Percentiles rank a stretch among this genome's conserved stretches.
phyloP scores from a whole-genome alignment of 2,329 filamentous ascomycete species.

The Phyllosticta paracitricarpa region DNA sequence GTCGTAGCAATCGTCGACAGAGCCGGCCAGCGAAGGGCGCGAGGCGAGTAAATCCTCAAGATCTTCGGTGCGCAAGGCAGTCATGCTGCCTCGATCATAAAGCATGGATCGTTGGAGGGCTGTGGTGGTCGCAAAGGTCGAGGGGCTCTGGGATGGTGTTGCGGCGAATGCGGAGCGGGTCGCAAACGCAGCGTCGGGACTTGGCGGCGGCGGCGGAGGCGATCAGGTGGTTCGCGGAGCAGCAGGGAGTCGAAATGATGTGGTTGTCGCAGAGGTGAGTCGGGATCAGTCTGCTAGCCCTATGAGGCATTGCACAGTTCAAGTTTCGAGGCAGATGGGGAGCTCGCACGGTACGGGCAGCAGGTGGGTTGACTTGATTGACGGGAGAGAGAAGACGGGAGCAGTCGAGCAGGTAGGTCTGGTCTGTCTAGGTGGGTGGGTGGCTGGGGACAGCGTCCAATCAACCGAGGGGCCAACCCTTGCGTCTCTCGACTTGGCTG shows the following conservation, averaged over 20 bases:
- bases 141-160: conserved; percentile 2
- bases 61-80: conserved; percentile 5
- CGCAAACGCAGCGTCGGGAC: neutral
- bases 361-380: neutral
- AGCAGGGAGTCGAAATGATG: neutral
- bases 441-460: neutral
- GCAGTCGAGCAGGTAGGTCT: no score
- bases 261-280: conserved; percentile 2
- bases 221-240: conserved; percentile 1
- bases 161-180: neutral
- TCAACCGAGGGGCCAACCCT: neutral
- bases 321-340: neutral
- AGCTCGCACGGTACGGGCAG: neutral
- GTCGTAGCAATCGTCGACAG: conserved; percentile 29
- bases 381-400: neutral
- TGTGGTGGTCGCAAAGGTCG: conserved; percentile 2
- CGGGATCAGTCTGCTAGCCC: conserved; percentile 6
- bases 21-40: conserved; percentile 27
- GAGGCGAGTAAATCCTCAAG: conserved; percentile 1
- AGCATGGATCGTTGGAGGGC: neutral
- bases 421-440: neutral
- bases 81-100: conserved; percentile 9
- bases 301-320: conserved; percentile 8
- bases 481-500: neutral
- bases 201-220: neutral